Base-by-base conservation (phyloP, 352 stramenopile species). In the Elongisporangium undulatum region DNA sequence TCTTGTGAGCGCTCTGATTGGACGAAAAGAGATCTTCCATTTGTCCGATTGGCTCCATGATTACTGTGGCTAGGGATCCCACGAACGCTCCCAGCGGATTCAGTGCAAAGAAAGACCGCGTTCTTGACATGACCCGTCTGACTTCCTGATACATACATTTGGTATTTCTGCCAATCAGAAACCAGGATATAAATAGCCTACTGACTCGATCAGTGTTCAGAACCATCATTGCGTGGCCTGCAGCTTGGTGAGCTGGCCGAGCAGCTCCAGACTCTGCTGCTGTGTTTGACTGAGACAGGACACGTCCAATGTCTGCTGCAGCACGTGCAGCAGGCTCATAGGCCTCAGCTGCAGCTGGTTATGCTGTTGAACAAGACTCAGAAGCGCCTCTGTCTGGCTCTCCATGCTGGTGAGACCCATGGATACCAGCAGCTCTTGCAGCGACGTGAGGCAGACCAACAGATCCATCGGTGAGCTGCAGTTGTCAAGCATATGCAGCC, bases 401-500 rank as follows among this genome's bases (percentile, higher is more conserved):
- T 41, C 29, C 5, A 6, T 13, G 29, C 13, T 9, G 5, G 8
- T 9, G 29, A 41, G 29, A 41, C 29, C 29, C 29, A 15, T 41
- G 29, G 29, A 41, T 41, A 13, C 20, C 55, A 59, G 12, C 9
- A 2, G n/a, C 21, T 48, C 22, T 0, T 24, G 21, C 21, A 59
- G 23, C 59, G 17, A 69, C 59, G 4, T 72, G 60, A 49, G 53
- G 64, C 19, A 72, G 63, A n/a, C 61, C 19, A 74, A 53, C 50
- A 77, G 22, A 23, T 77, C 62, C n/a, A 74, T 56, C 2, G 68
- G 65, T 1, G 68, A 75, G 19, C 62, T 70, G 55, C 51, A 41
- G 5, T 41, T 4, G 13, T 15, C 29, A 4, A 41, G 29, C 29
- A 41, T 41, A 13, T 41, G 29, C 29, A 41, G 29, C 29, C 29